A percentile compares a stretch with the other conserved stretches of the same genome.
Evolutionary conservation across 352 stramenopile genomes (phyloP).

Genomic region (Pythium inflatum): DNA sequence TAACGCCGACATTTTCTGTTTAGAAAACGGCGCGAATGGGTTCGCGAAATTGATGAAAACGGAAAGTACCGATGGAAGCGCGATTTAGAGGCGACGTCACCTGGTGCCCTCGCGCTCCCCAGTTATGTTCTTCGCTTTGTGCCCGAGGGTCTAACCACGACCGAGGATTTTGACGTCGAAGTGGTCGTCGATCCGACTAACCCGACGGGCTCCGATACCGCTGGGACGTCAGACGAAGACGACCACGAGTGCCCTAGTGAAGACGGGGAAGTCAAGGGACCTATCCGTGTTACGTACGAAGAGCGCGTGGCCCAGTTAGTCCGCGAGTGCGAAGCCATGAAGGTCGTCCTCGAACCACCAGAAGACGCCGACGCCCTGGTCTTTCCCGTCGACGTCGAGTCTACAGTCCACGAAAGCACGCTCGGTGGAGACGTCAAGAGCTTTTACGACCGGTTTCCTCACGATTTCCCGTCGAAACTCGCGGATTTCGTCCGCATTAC

Average conservation of each 20-base stretch:
- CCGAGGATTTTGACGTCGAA: constrained; percentile 13
- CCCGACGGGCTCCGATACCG: constrained; percentile 6
- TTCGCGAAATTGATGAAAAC: constrained; percentile 9
- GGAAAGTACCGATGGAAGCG: constrained; percentile 23
- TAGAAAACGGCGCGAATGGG: constrained; percentile 27
- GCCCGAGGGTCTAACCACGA: background rate
- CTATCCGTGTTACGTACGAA: constrained; percentile 20
- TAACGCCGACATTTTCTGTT: background rate
- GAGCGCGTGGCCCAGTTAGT: constrained; percentile 23
- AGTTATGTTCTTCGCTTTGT: constrained; percentile 26
- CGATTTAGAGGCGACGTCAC: background rate
- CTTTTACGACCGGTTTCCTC: constrained; percentile 27
- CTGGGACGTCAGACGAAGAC: constrained; percentile 13
- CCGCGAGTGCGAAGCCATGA: constrained; percentile 6
- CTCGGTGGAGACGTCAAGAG: constrained; percentile 41
- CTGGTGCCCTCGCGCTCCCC: background rate
- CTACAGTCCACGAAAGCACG: constrained; percentile 26
- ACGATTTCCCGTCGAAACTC: constrained; percentile 48
- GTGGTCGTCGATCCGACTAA: constrained; percentile 8
- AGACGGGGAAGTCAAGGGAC: constrained; percentile 3
- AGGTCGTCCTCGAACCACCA: constrained; percentile 29
- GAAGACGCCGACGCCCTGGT: constrained; percentile 1
- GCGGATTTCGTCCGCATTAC: constrained; percentile 48
- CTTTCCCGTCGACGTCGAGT: constrained; percentile 41
- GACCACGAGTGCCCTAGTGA: background rate